phyloP scores from a whole-genome alignment of 2,329 filamentous ascomycete species.

The Bimuria novae-zelandiae region DNA sequence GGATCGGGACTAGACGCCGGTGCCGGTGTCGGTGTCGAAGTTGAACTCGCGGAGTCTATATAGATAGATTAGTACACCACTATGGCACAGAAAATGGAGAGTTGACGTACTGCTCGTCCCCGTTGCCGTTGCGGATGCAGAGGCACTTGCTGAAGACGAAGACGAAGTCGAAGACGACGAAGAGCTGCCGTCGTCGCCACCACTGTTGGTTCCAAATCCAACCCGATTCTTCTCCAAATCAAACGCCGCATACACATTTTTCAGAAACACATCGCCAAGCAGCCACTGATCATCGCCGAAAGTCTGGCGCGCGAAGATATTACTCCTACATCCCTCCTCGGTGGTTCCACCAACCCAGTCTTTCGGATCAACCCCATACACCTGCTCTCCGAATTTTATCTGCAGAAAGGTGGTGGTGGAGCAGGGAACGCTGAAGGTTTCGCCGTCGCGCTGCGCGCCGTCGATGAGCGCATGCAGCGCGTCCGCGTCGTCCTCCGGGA shows the following conservation, averaged over 20 bases:
- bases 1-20: too few species aligned
- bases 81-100: too few species aligned
- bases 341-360: slow-evolving; percentile 68
- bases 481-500: slow-evolving; percentile 68
- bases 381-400: slow-evolving; percentile 69
- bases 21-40: too few species aligned
- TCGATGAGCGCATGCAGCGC: slow-evolving; percentile 71
- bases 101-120: too few species aligned
- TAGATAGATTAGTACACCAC: too few species aligned
- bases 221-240: slow-evolving; percentile 72
- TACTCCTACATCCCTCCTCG: slow-evolving; percentile 61
- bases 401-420: slow-evolving; percentile 64
- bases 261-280: slow-evolving; percentile 83
- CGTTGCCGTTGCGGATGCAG: too few species aligned
- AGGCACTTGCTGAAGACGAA: neutral
- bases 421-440: slow-evolving; percentile 75
- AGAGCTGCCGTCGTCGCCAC: neutral
- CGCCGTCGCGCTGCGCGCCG: slow-evolving; percentile 60
- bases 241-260: slow-evolving; percentile 87
- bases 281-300: slow-evolving; percentile 70
- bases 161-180: neutral
- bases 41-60: too few species aligned
- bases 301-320: slow-evolving; percentile 73
- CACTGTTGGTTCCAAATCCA: slow-evolving; percentile 51
- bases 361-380: slow-evolving; percentile 67